phyloP scores from a whole-genome alignment of 257 asterid species.

The Nicotiana obtusifolia region DNA sequence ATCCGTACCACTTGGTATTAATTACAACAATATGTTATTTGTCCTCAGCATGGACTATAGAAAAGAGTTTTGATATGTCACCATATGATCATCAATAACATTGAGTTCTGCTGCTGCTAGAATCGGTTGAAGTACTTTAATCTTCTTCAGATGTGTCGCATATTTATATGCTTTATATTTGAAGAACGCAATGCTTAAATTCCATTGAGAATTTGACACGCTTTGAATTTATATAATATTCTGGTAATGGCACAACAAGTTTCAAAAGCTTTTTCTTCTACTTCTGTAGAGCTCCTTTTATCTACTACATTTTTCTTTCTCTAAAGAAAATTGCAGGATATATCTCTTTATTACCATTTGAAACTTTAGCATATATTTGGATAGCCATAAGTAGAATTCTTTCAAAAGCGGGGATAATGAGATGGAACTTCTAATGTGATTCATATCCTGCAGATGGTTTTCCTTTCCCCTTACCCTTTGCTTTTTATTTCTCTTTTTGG shows the following conservation, averaged over 20 bases:
- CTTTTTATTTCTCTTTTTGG: neutral
- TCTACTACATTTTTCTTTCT: neutral
- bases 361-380: neutral
- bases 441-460: neutral
- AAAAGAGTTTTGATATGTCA: neutral
- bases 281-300: neutral
- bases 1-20: constrained; percentile 93
- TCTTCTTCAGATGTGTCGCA: neutral
- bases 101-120: neutral
- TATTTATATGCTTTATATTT: neutral
- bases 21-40: neutral
- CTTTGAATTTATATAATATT: neutral
- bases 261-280: neutral
- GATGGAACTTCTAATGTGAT: neutral
- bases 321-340: neutral
- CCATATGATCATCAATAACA: neutral
- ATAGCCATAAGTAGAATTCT: neutral
- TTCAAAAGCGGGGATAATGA: neutral
- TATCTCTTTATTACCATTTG: neutral
- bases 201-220: neutral
- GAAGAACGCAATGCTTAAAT: neutral
- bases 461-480: neutral
- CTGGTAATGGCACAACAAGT: neutral
- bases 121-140: neutral
- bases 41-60: constrained; percentile 7